Conservation (phyloP, 371 early-diverging fungal species). For the Capniomyces stellatus region DNA sequence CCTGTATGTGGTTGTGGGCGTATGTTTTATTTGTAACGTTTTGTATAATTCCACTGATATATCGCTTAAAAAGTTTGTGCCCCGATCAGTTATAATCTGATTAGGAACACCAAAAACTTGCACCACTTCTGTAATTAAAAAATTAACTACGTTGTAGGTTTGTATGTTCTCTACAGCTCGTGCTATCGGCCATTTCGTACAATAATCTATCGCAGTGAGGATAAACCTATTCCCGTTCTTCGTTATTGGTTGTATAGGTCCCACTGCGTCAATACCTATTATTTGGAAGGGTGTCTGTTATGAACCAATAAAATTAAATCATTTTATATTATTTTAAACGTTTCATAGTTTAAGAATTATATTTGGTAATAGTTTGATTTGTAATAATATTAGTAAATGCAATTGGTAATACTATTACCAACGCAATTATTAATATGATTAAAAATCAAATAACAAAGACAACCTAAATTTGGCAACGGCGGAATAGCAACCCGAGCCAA, state of each 20-base stretch:
- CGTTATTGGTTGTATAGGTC: not conserved
- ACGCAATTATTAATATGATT: too few relatives aligned
- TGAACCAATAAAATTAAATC: too few relatives aligned
- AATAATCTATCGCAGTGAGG: not conserved
- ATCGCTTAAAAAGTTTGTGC: not conserved
- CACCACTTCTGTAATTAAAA: not conserved
- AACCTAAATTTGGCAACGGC: too few relatives aligned
- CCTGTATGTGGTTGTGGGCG: constrained; percentile 1
- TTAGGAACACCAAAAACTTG: not conserved
- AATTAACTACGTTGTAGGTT: not conserved
- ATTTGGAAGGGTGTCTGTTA: not conserved
- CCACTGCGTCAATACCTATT: constrained; percentile 1
- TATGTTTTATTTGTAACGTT: constrained; percentile 1
- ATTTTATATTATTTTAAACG: too few relatives aligned
- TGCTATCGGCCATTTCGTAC: not conserved
- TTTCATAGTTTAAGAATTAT: too few relatives aligned
- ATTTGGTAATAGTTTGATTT: too few relatives aligned
- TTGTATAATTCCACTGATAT: not conserved
- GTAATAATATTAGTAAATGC: too few relatives aligned
- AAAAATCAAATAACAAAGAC: too few relatives aligned
- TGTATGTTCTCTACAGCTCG: not conserved
- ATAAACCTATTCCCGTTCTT: not conserved
- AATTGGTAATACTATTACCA: too few relatives aligned
- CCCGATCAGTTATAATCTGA: not conserved
- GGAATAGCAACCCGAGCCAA: too few relatives aligned